Base-by-base conservation (phyloP, 176 grass and related monocot species). In the Eremochloa ophiuroides region DNA sequence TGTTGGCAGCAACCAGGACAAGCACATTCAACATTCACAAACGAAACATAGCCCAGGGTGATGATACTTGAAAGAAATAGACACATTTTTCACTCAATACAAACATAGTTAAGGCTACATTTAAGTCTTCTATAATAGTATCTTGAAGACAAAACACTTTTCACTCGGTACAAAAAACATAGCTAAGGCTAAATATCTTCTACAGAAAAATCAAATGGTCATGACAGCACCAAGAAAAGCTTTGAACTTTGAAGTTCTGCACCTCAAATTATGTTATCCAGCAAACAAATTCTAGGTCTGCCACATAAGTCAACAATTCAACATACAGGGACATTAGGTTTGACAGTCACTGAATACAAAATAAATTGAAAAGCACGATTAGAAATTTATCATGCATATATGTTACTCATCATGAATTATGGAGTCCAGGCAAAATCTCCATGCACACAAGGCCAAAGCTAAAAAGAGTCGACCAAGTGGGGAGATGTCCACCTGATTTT, bases 251-350 rank as follows among this genome's bases (percentile, higher is more conserved):
- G 17, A 48, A 22, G 27, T 22, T 30, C 23, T 43, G 25, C 40
- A 82, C 51, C 2, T 2, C 25, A 58, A 63, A 41, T 26, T 14
- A 31, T 66, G 7, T 5, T 34, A 11, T 13, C 48, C 33, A 22
- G 29, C 42, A 53, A 80, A 80, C 55, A 43, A 55, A 77, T 83
- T 76, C 10, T 62, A n/a, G n/a, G 9, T 33, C 33, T 74, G 20
- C 67, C 64, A 53, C 27, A 47, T 62, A 59, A 59, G 55, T 12
- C 53, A 59, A 12, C n/a, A 66, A 30, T 4, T 12, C 23, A 61
- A 69, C 31, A 50, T 71, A 23, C 26, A 62, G 2, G 17, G 3
- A 8, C 31, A 14, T n/a, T n/a, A 79, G 12, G 30, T 35, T 69
- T 69, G 29, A 42, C 2, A 53, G 46, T 13, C 26, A 66, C 18